These are phyloP conservation scores for Leishmania braziliensis DNA, from an alignment of 208 protist genomes.

Conservation along the genomic window DNA sequence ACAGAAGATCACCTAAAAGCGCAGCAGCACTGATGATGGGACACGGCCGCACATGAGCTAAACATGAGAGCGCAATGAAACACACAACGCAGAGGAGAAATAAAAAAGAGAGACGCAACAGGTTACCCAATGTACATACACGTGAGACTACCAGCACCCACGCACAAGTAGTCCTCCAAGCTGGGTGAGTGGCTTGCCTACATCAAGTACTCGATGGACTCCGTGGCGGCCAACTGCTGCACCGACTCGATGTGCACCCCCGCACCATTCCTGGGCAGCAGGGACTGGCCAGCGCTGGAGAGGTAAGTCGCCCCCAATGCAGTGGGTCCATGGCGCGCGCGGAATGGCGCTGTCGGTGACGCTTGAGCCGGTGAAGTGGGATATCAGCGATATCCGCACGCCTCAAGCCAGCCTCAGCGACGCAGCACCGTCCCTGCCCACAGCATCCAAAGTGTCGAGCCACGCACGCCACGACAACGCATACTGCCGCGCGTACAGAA, in stretches of 20 bases:
- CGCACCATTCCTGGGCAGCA: not conserved
- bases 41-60: not conserved
- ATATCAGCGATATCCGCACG: not conserved
- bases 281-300: not conserved
- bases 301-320: not conserved
- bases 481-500: conserved; percentile 73
- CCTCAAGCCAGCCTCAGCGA: not conserved
- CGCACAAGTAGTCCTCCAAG: not conserved
- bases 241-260: not conserved
- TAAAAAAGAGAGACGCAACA: not conserved
- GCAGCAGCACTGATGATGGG: not conserved
- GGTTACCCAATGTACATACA: not conserved
- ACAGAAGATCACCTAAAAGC: not conserved
- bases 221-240: not conserved
- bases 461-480: conserved; percentile 67
- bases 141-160: not conserved
- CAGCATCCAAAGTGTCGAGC: conserved; percentile 24
- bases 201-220: conserved; percentile 15
- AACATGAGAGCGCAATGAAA: not conserved
- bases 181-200: not conserved
- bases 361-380: not conserved
- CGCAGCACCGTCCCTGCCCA: not conserved
- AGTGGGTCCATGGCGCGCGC: not conserved
- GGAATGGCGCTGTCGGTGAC: not conserved
- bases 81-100: not conserved